Conservation (phyloP, 768 basidiomycete species). For the Auricularia heimuer region DNA sequence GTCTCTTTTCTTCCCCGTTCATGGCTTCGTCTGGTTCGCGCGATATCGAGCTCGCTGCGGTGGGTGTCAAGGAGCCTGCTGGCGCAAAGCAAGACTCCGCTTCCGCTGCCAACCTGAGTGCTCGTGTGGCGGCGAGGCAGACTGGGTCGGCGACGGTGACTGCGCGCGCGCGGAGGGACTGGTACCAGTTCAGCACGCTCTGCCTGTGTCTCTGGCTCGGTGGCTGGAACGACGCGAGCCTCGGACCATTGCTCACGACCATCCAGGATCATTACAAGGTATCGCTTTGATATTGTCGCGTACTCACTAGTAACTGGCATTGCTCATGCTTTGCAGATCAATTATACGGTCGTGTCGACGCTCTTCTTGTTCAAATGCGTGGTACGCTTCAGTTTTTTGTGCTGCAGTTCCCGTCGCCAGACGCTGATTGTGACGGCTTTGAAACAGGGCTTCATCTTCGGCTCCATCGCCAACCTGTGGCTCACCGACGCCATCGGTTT, state of each 20-base stretch:
- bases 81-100: no score
- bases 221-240: constrained; percentile 58
- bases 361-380: constrained; percentile 42
- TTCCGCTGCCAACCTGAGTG: no score
- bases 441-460: constrained; percentile 8
- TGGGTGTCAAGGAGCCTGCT: no score
- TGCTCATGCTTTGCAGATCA: constrained; percentile 23
- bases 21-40: no score
- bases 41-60: no score
- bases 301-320: neutral
- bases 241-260: constrained; percentile 61
- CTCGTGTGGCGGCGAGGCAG: no score
- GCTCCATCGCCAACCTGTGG: constrained; percentile 5
- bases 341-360: constrained; percentile 46
- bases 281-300: constrained; percentile 6
- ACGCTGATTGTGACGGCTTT: neutral
- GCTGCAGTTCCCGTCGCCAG: neutral
- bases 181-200: constrained; percentile 42
- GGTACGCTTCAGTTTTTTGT: constrained; percentile 9
- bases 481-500: constrained; percentile 9
- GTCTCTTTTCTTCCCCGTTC: no score
- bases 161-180: neutral
- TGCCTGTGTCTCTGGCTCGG: constrained; percentile 50
- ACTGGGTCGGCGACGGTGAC: no score
- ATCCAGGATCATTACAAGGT: constrained; percentile 52